Evolutionary conservation across 2,329 filamentous ascomycete genomes (phyloP), one percentile per base, ranked within the genome.

Genomic region (Fusarium sp.): DNA sequence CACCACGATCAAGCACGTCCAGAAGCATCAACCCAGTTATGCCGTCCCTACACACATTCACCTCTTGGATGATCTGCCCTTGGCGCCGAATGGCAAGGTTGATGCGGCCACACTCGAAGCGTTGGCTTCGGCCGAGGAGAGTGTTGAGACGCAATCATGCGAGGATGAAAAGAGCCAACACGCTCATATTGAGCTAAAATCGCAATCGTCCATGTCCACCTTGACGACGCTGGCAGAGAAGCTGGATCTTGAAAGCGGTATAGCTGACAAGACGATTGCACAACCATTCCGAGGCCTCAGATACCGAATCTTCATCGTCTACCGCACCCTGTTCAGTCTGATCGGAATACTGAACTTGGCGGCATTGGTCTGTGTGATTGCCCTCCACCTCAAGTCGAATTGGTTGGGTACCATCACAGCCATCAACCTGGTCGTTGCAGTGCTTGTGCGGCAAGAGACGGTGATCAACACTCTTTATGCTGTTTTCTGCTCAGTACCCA

Each of bases 61-160:
- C 28, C 74, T 77, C 22, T 71, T 83, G 5, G 68, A 74, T 0
- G 72, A 73, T 3, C 76, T 87, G 25, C 82, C 83, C 1, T 74
- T 83, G 24, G 86, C 84, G 0, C 63, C 77, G 3, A 86, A 87
- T 57, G 85, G 85, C 40, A 87, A 87, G 72, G 78, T 85, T 39
- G 80, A 87, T 71, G 85, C 84, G 75, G 74, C 73, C 22, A 72
- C 74, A 6, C 78, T 87, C 4, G 73, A 70, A 7, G 67, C 70
- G 9, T 63, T 80, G 26, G 77, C 74, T 25, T 44, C 53, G 53
- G 54, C 42, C 40, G 56, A 44, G 51, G 39, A 34, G 11, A 46
- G 8, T 11, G 28, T 41, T 38, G 34, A 58, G 39, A 38, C 36
- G 7, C 55, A 59, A 9, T 36, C 56, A 38, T 47, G 25, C 22